phyloP scores from a whole-genome alignment of 805 yeast genomes.

The Candida parachauliodes region DNA sequence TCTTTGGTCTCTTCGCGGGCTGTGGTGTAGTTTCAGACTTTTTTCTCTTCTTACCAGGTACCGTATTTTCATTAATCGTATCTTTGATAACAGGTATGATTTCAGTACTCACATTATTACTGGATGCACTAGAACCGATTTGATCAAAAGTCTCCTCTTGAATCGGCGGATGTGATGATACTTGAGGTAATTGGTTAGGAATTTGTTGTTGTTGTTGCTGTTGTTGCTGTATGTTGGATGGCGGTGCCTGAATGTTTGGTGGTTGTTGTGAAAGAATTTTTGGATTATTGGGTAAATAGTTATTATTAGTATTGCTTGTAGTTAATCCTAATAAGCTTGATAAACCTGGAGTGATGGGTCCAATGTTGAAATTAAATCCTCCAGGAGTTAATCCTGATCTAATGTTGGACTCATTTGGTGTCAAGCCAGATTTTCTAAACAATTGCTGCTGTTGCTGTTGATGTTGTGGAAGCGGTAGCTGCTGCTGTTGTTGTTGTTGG shows the following conservation, averaged over 20 bases:
- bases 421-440: constrained; percentile 54
- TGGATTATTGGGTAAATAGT: background rate
- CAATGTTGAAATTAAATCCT: constrained; percentile 27
- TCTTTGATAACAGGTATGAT: background rate
- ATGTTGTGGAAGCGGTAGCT: constrained; percentile 3
- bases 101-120: background rate
- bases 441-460: constrained; percentile 23
- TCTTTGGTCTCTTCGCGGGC: constrained; percentile 7
- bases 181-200: constrained; percentile 8
- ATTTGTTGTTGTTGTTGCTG: constrained; percentile 2
- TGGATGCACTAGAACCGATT: background rate
- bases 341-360: constrained; percentile 49
- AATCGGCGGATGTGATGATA: constrained; percentile 7
- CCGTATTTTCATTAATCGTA: too few species aligned
- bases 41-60: constrained; percentile 5
- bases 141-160: constrained; percentile 1
- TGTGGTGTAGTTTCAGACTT: background rate
- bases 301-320: constrained; percentile 2
- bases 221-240: constrained; percentile 10
- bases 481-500: constrained; percentile 2
- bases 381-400: constrained; percentile 75
- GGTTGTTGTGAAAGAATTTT: constrained; percentile 9
- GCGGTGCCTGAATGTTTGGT: background rate
- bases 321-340: constrained; percentile 35
- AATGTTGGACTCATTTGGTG: constrained; percentile 72